These are phyloP conservation scores for Apiotrichum veenhuisii DNA, from an alignment of 1,284 basidiomycete genomes.

Conservation along the genomic window DNA sequence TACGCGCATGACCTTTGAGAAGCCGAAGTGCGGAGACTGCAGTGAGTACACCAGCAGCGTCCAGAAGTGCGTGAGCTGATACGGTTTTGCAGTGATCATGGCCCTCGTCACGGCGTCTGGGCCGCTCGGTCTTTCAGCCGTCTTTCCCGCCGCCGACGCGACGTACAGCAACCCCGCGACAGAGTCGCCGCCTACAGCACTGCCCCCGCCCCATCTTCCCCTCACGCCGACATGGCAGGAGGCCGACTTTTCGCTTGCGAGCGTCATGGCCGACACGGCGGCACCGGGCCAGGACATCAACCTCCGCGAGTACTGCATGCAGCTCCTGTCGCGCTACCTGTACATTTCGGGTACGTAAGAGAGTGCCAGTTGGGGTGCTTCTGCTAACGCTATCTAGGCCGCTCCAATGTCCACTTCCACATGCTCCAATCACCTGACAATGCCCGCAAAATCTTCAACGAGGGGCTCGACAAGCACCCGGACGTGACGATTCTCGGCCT, in stretches of 20 bases:
- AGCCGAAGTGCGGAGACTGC: conserved; percentile 55
- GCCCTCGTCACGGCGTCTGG: conserved; percentile 54
- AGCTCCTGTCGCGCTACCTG: conserved; percentile 53
- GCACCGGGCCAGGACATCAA: conserved; percentile 38
- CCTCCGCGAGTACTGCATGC: conserved; percentile 51
- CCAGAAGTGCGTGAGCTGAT: background rate
- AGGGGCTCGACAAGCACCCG: conserved; percentile 19
- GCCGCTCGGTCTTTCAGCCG: conserved; percentile 51
- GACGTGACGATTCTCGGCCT: conserved; percentile 36
- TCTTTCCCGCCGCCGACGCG: conserved; percentile 49
- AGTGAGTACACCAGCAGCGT: conserved; percentile 52
- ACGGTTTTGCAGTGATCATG: conserved; percentile 47
- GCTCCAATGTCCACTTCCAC: conserved; percentile 40
- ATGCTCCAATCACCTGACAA: conserved; percentile 35
- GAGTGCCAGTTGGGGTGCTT: no score
- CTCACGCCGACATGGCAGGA: conserved; percentile 50
- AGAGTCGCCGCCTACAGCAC: conserved; percentile 13
- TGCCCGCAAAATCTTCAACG: conserved; percentile 25
- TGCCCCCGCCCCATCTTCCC: conserved; percentile 50
- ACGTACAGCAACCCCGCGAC: conserved; percentile 19
- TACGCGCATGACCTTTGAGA: conserved; percentile 53
- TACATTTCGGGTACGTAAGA: conserved; percentile 48
- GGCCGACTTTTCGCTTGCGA: conserved; percentile 51
- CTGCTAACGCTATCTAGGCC: conserved; percentile 13
- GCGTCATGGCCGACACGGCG: conserved; percentile 41